phyloP scores from a whole-genome alignment of 345 rosid species.

The sweet orange (Citrus sinensis) region DVS_A1.0 CM039164.1:18170001-18170500 shows the following conservation, averaged over 20 bases:
- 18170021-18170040: constrained; percentile 14
- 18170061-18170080: constrained; percentile 75
- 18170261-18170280: constrained; percentile 56
- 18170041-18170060: constrained; percentile 38
- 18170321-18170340: constrained; percentile 31
- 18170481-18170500: constrained; percentile 21
- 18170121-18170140: constrained; percentile 28
- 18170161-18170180: background rate
- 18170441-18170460: constrained; percentile 18
- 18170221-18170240: constrained; percentile 28
- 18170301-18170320: constrained; percentile 75
- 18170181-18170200: background rate
- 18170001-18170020: background rate
- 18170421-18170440: constrained; percentile 16
- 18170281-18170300: constrained; percentile 39
- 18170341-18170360: constrained; percentile 24
- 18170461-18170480: constrained; percentile 24
- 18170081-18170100: constrained; percentile 92
- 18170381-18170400: no score
- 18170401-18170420: background rate
- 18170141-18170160: constrained; percentile 71
- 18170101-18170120: constrained; percentile 89
- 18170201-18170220: background rate
- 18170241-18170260: constrained; percentile 29
- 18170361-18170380: no score